phyloP scores from a whole-genome alignment of 352 stramenopile genomes.

The Plasmopara halstedii region DNA sequence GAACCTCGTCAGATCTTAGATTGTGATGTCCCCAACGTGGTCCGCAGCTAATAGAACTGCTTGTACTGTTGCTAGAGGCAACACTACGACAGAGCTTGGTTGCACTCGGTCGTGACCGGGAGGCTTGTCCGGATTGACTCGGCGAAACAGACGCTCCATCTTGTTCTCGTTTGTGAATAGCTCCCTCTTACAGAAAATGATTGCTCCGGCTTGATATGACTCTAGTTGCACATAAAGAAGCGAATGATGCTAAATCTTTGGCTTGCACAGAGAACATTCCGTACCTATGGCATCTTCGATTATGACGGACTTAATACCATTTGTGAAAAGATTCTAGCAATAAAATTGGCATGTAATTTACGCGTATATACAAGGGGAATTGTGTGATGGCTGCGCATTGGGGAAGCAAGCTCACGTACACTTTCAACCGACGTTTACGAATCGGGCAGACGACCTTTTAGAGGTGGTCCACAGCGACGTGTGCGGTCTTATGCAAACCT shows the following conservation, averaged over 20 bases:
- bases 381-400: neutral
- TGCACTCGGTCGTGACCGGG: too few relatives aligned
- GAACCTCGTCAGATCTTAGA: too few relatives aligned
- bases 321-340: neutral
- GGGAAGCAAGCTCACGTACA: neutral
- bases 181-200: too few relatives aligned
- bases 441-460: neutral
- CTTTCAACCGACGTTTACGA: neutral
- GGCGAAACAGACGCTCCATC: too few relatives aligned
- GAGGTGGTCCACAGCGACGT: neutral
- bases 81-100: too few relatives aligned
- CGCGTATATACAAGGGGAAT: neutral
- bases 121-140: too few relatives aligned
- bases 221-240: neutral
- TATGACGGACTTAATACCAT: neutral
- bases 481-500: neutral
- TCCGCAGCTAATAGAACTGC: too few relatives aligned
- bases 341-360: neutral
- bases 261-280: too few relatives aligned
- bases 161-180: too few relatives aligned
- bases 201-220: constrained; percentile 1
- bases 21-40: too few relatives aligned
- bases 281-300: neutral
- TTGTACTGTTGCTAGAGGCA: too few relatives aligned
- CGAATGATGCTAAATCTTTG: constrained; percentile 7